Conservation (phyloP, 1,284 basidiomycete genomes). For the Melampsora larici-populina region DNA sequence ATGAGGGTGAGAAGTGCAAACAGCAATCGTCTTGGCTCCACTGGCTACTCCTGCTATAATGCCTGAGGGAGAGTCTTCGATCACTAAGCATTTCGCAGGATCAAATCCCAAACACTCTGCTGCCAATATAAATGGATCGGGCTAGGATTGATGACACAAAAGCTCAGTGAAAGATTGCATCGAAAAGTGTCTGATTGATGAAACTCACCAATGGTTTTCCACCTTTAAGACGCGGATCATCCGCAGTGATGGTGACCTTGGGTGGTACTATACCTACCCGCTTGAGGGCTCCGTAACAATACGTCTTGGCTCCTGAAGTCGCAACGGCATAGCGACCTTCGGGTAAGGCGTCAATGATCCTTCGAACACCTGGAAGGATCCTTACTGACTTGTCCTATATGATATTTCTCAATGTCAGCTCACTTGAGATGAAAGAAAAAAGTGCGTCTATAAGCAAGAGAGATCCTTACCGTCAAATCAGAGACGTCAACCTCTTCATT, state of each 20-base stretch:
- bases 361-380: slow-evolving; percentile 70
- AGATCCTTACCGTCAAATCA: slow-evolving; percentile 47
- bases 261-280: slow-evolving; percentile 71
- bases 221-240: slow-evolving; percentile 60
- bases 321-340: slow-evolving; percentile 68
- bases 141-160: slow-evolving; percentile 54
- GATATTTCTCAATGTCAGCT: not conserved
- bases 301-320: slow-evolving; percentile 71
- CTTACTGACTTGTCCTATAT: slow-evolving; percentile 57
- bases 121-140: slow-evolving; percentile 71
- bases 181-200: slow-evolving; percentile 40
- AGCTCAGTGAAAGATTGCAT: not conserved
- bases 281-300: slow-evolving; percentile 65
- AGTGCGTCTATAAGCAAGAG: slow-evolving; percentile 41
- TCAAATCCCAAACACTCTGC: slow-evolving; percentile 67
- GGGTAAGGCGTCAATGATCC: slow-evolving; percentile 67
- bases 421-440: not conserved
- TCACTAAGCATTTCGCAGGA: slow-evolving; percentile 61
- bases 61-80: slow-evolving; percentile 57
- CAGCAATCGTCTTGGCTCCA: slow-evolving; percentile 70
- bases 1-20: slow-evolving; percentile 61
- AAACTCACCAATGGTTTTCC: slow-evolving; percentile 52
- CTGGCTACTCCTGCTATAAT: slow-evolving; percentile 67
- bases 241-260: slow-evolving; percentile 70
- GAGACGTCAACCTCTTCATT: slow-evolving; percentile 61